These are phyloP conservation scores for Coniella lustricola DNA, from an alignment of 2,329 filamentous ascomycete genomes.

Conservation along the genomic window DNA sequence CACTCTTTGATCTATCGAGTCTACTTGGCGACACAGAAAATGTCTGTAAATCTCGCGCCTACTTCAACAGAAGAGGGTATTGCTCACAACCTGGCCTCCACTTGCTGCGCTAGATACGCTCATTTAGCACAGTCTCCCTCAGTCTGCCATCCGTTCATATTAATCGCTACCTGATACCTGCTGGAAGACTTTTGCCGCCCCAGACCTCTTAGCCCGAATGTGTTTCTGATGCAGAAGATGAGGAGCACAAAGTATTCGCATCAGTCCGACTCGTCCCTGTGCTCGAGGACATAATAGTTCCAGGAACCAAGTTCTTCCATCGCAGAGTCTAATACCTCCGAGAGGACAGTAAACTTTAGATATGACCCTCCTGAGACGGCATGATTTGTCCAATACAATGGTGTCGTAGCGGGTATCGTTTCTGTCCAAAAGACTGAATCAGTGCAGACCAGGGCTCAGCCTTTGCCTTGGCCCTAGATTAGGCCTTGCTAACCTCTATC, in stretches of 20 bases:
- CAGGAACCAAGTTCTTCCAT: neutral
- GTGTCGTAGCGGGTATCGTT: neutral
- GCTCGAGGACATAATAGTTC: neutral
- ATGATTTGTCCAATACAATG: neutral
- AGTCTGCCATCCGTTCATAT: neutral
- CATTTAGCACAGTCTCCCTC: neutral
- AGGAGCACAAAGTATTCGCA: neutral
- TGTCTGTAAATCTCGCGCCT: no score
- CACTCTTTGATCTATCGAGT: no score
- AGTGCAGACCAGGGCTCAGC: neutral
- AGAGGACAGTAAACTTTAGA: neutral
- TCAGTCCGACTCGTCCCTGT: neutral
- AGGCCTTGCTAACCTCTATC: neutral
- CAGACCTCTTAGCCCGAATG: neutral
- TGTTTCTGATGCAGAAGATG: slow-evolving; percentile 1
- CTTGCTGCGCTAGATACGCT: no score
- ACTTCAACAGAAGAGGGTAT: no score
- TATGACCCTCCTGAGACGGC: neutral
- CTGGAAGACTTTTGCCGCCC: neutral
- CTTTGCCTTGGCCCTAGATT: neutral
- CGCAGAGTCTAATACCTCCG: neutral
- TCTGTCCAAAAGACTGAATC: neutral
- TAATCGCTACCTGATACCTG: neutral
- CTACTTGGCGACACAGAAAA: no score
- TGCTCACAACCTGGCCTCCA: no score